phyloP scores from a whole-genome alignment of 176 grass and related monocot genomes.

The Juncus effusus region DNA sequence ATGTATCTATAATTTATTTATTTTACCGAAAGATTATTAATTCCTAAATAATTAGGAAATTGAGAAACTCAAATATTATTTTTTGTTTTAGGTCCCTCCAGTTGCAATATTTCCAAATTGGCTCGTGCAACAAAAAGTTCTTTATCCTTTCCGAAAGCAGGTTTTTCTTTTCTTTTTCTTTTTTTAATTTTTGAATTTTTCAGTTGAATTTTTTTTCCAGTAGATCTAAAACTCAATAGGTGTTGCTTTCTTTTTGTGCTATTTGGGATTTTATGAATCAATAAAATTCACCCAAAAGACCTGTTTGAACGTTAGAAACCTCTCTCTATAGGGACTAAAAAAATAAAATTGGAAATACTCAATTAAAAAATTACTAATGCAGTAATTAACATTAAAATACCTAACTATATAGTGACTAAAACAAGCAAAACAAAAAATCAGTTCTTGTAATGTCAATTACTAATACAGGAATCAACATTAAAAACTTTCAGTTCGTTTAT shows the following conservation, averaged over 20 bases:
- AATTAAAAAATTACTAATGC: no score
- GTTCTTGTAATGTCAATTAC: no score
- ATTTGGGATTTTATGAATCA: no score
- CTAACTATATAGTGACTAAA: no score
- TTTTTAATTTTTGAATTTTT: not conserved
- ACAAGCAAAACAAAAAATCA: no score
- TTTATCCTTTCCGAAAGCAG: slow-evolving; percentile 77
- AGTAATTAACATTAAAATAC: no score
- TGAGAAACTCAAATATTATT: slow-evolving; percentile 8
- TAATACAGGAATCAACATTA: no score
- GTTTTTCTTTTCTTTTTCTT: slow-evolving; percentile 28
- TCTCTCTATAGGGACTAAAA: no score
- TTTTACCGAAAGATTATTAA: slow-evolving; percentile 5
- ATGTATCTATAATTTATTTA: not conserved
- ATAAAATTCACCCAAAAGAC: no score
- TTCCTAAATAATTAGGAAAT: not conserved
- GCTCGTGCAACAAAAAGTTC: slow-evolving; percentile 63
- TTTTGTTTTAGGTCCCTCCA: slow-evolving; percentile 50
- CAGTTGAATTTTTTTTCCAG: not conserved
- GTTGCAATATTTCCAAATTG: slow-evolving; percentile 69
- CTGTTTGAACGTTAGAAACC: no score
- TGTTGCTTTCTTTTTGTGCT: no score
- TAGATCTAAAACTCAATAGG: not conserved
- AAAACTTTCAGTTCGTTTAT: no score
- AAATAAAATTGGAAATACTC: not conserved